A percentile compares a stretch with the other conserved stretches of the same genome.
phyloP scores from a whole-genome alignment of 2,329 filamentous ascomycete genomes.

The Drechslera avenae region DNA sequence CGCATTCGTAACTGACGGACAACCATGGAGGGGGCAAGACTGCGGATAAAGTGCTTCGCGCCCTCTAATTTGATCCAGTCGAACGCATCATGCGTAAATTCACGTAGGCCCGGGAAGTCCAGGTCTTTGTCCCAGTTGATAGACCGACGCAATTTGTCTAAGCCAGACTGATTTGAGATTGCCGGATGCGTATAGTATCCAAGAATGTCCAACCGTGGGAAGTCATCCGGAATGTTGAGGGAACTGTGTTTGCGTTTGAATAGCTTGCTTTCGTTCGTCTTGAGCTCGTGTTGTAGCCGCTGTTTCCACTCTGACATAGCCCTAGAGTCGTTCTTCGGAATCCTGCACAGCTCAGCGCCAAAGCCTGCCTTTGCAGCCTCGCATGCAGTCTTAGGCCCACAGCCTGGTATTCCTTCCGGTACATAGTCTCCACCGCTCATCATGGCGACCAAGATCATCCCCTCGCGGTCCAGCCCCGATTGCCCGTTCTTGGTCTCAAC shows the following conservation, averaged over 20 bases:
- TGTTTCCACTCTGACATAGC: conserved; percentile 74
- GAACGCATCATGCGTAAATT: conserved; percentile 78
- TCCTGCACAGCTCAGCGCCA: conserved; percentile 72
- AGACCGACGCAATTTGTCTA: conserved; percentile 60
- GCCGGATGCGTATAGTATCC: conserved; percentile 87
- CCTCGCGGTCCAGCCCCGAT: conserved; percentile 75
- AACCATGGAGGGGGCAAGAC: conserved; percentile 77
- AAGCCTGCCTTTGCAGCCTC: conserved; percentile 90
- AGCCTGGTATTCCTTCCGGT: conserved; percentile 83
- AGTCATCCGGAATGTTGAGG: conserved; percentile 76
- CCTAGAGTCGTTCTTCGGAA: conserved; percentile 64
- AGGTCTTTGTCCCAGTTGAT: conserved; percentile 68
- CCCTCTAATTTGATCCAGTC: conserved; percentile 82
- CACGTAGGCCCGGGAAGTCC: conserved; percentile 69
- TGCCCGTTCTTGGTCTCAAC: conserved; percentile 59
- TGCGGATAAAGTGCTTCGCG: conserved; percentile 82
- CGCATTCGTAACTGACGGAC: conserved; percentile 60
- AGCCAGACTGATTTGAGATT: conserved; percentile 67
- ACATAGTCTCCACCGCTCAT: conserved; percentile 97
- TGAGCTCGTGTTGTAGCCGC: conserved; percentile 73
- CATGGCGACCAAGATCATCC: conserved; percentile 91
- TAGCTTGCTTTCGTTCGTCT: conserved; percentile 79
- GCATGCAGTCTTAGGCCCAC: conserved; percentile 85
- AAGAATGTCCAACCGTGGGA: conserved; percentile 79
- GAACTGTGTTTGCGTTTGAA: conserved; percentile 79